Base-by-base conservation (phyloP, 2,329 filamentous ascomycete genomes). In the Cryphonectria carpinicola region DNA sequence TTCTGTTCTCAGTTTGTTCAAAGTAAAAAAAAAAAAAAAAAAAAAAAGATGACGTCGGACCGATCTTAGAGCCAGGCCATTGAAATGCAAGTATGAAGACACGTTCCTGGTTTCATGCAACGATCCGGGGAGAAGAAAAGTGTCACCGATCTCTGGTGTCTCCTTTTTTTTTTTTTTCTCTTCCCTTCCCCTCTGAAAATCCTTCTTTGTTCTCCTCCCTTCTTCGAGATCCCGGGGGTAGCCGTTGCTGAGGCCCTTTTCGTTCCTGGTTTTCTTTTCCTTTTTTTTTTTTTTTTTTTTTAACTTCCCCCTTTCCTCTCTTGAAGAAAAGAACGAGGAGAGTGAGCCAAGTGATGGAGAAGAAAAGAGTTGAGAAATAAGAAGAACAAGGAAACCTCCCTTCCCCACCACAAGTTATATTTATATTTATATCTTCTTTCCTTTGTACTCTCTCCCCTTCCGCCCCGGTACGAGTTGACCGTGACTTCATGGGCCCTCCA, bases 31-130 rank as follows among this genome's bases (percentile, higher is more conserved):
- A 39, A 46, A 32, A 32, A 32, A 32, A 32, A 32, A 39, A 61
- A 49, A n/a, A 41, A 39, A n/a, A 58, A 52, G 19, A 62, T 69
- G 68, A 69, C 68, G 65, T 70, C 65, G 69, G 61, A 35, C 17
- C 17, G 58, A 46, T 58, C 65, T 22, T 25, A 39, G 66, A 39
- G 61, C 49, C 49, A 46, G 43, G 61, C 69, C 69, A 70, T 65
- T 67, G 65, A 68, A 65, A 37, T 8, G 28, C 65, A 60, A 39
- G 65, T 46, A 68, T 64, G 65, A 68, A 68, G 69, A 70, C 69
- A 70, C 69, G 69, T 70, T 69, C 63, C 60, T 56, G 58, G 41
- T n/a, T 60, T n/a, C 49, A 43, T 58, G 46, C 43, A 52, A 56
- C 43, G 35, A 39, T 62, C 54, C 28, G 54, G 25, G 54, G 54